Conservation (phyloP, 371 early-diverging fungal species). For the Lichtheimia corymbifera region DNA sequence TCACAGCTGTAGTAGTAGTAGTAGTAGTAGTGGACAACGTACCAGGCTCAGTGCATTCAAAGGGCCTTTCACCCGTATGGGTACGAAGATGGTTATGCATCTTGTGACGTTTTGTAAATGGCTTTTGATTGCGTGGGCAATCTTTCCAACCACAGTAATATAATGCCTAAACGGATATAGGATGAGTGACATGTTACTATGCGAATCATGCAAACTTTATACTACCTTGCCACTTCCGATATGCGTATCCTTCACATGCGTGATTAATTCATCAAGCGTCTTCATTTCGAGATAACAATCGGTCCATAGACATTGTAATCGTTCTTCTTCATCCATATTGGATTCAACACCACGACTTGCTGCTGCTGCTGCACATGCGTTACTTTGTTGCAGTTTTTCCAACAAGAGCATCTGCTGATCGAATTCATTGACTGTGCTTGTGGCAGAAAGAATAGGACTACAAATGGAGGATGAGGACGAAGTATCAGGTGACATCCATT, state of each 20-base stretch:
- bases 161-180: constrained; percentile 36
- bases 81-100: constrained; percentile 88
- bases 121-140: constrained; percentile 73
- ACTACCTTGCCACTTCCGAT: constrained; percentile 31
- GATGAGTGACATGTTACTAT: not conserved
- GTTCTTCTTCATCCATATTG: constrained; percentile 17
- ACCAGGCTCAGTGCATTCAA: constrained; percentile 41
- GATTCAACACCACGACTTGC: not conserved
- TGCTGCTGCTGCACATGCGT: not conserved
- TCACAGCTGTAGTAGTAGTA: not conserved
- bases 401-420: constrained; percentile 10
- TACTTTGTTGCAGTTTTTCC: constrained; percentile 3
- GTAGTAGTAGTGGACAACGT: not conserved
- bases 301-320: constrained; percentile 18
- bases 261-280: constrained; percentile 20
- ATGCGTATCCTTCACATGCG: constrained; percentile 25
- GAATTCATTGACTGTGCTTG: not conserved
- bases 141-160: constrained; percentile 85
- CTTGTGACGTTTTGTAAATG: constrained; percentile 89
- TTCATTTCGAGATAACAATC: constrained; percentile 14
- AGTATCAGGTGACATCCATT: constrained; percentile 13
- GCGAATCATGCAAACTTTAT: not conserved
- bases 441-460: constrained; percentile 11
- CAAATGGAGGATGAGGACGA: constrained; percentile 12
- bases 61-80: constrained; percentile 84